A percentile compares a stretch with the other conserved stretches of the same genome.
phyloP scores from a whole-genome alignment of 208 protist species.

The Crithidia bombi region DNA sequence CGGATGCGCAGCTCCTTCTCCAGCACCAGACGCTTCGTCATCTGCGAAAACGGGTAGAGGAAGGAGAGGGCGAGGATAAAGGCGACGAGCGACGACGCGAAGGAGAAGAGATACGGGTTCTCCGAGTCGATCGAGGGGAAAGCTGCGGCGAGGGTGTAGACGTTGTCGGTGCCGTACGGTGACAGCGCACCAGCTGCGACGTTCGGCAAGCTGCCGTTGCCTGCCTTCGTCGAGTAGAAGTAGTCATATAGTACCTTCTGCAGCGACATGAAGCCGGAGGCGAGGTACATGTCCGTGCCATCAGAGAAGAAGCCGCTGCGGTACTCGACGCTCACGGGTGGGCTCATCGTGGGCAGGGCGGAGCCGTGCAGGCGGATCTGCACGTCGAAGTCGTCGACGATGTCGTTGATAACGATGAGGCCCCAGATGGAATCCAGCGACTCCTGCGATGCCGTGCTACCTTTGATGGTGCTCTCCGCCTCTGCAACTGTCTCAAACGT shows the following conservation, averaged over 20 bases:
- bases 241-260: slow-evolving; percentile 72
- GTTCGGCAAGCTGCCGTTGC: slow-evolving; percentile 19
- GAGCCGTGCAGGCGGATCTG: slow-evolving; percentile 61
- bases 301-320: slow-evolving; percentile 50
- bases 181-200: slow-evolving; percentile 12
- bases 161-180: slow-evolving; percentile 14
- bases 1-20: slow-evolving; percentile 84
- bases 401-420: slow-evolving; percentile 39
- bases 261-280: slow-evolving; percentile 73
- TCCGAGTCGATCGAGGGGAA: slow-evolving; percentile 26
- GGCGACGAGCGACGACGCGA: slow-evolving; percentile 40
- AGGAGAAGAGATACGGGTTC: slow-evolving; percentile 35
- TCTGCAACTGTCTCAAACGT: slow-evolving; percentile 63
- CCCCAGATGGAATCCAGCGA: slow-evolving; percentile 30
- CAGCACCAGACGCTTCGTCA: slow-evolving; percentile 72
- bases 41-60: slow-evolving; percentile 72
- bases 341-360: slow-evolving; percentile 46
- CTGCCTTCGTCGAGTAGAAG: slow-evolving; percentile 35
- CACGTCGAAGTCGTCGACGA: slow-evolving; percentile 60
- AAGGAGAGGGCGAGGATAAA: slow-evolving; percentile 80
- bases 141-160: slow-evolving; percentile 36
- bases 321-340: slow-evolving; percentile 43
- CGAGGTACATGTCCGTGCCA: slow-evolving; percentile 69
- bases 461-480: slow-evolving; percentile 41
- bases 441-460: slow-evolving; percentile 15